Evolutionary conservation across 148 eudicot genomes (phyloP).

Genomic region (Limonium bicolor): DNA sequence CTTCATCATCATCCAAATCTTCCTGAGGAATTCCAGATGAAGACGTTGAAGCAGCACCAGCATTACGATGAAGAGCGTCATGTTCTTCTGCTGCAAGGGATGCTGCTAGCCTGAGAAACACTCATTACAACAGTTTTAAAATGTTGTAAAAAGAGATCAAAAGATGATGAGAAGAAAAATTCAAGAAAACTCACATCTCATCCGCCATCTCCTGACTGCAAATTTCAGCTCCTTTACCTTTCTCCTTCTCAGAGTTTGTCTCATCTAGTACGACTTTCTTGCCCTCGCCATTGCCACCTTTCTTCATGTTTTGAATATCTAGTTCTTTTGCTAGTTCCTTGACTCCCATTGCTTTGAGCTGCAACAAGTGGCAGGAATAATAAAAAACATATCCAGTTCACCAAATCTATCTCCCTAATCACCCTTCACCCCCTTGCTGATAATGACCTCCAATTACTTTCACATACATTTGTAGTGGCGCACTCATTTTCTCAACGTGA

Average conservation of each 20-base stretch:
- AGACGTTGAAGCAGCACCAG: constrained; percentile 46
- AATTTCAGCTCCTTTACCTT: constrained; percentile 6
- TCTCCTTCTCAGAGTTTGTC: constrained; percentile 10
- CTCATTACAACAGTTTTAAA: constrained; percentile 6
- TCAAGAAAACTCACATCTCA: constrained; percentile 53
- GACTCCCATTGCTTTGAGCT: constrained; percentile 68
- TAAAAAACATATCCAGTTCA: no score
- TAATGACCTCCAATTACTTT: no score
- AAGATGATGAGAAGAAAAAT: constrained; percentile 5
- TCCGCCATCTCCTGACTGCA: constrained; percentile 54
- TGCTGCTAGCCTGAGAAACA: constrained; percentile 76
- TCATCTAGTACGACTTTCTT: constrained; percentile 32
- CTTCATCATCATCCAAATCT: constrained; percentile 66
- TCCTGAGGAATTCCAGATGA: constrained; percentile 14
- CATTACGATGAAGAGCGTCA: constrained; percentile 15
- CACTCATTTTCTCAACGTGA: no score
- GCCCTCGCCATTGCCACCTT: constrained; percentile 35
- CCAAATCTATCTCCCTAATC: no score
- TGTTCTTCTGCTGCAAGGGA: constrained; percentile 73
- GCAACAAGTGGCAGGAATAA: no score
- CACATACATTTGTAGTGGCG: no score
- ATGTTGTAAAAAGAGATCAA: not conserved
- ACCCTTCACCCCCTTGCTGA: no score
- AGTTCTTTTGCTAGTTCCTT: constrained; percentile 54
- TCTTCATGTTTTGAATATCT: constrained; percentile 44